Conservation (phyloP, 768 basidiomycete genomes). For the Sutorius australiensis region DNA sequence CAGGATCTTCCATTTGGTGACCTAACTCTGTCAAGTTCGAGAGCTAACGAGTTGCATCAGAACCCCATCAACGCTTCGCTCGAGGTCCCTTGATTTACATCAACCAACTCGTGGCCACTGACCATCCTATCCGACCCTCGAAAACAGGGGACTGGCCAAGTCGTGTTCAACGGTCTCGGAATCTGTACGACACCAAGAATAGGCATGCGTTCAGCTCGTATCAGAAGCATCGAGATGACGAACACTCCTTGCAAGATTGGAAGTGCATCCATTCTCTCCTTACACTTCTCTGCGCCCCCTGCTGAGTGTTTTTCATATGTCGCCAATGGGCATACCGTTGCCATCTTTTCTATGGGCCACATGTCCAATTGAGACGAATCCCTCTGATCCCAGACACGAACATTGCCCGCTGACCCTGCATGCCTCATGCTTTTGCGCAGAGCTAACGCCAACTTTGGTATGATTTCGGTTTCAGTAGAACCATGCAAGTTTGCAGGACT, state of each 20-base stretch:
- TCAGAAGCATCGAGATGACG: conserved; percentile 23
- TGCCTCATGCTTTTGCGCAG: neutral
- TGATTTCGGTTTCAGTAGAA: neutral
- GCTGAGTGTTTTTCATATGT: conserved; percentile 7
- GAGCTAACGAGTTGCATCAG: conserved; percentile 8
- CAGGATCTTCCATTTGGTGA: conserved; percentile 31
- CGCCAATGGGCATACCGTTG: conserved; percentile 10
- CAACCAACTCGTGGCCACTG: conserved; percentile 8
- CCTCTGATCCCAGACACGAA: conserved; percentile 8
- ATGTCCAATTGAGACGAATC: conserved; percentile 4
- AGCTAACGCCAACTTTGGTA: neutral
- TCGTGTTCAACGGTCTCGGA: conserved; percentile 10
- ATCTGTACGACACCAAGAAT: conserved; percentile 6
- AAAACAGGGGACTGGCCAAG: conserved; percentile 15
- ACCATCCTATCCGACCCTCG: conserved; percentile 6
- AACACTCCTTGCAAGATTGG: conserved; percentile 15
- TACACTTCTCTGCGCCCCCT: conserved; percentile 28
- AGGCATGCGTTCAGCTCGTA: conserved; percentile 8
- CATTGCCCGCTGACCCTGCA: conserved; percentile 5
- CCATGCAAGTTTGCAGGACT: neutral
- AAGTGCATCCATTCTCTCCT: conserved; percentile 25
- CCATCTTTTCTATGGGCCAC: conserved; percentile 2
- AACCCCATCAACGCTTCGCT: conserved; percentile 5
- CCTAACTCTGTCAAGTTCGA: conserved; percentile 20
- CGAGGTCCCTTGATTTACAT: conserved; percentile 19